Conservation (phyloP, 2,329 filamentous ascomycete species). For the Fusarium multiceps region DNA sequence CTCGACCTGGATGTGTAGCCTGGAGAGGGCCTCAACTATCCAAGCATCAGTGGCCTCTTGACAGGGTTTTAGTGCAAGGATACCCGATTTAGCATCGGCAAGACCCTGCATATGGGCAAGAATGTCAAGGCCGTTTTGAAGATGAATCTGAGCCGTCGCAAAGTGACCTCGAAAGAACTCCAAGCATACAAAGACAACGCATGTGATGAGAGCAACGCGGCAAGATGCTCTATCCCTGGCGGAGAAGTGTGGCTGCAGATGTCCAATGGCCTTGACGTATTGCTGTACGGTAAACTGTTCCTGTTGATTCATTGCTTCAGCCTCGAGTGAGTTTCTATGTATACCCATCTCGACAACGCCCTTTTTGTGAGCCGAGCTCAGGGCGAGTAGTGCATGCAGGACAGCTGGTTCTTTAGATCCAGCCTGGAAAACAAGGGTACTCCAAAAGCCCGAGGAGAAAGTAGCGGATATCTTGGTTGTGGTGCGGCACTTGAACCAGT, state of each 20-base stretch:
- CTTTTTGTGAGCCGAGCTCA: slow-evolving; percentile 51
- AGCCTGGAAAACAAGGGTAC: slow-evolving; percentile 52
- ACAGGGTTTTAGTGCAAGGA: slow-evolving; percentile 17
- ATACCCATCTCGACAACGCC: slow-evolving; percentile 10
- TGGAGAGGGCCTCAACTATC: slow-evolving; percentile 56
- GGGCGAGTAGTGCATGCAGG: slow-evolving; percentile 54
- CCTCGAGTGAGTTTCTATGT: neutral
- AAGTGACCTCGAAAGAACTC: slow-evolving; percentile 38
- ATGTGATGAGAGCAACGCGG: slow-evolving; percentile 53
- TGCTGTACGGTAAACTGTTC: slow-evolving; percentile 47
- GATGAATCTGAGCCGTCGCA: slow-evolving; percentile 34
- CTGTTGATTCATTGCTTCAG: slow-evolving; percentile 14
- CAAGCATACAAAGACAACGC: slow-evolving; percentile 34
- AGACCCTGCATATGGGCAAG: slow-evolving; percentile 54
- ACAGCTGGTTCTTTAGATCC: slow-evolving; percentile 53
- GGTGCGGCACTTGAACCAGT: slow-evolving; percentile 52
- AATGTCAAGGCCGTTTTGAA: slow-evolving; percentile 34
- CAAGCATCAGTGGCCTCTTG: slow-evolving; percentile 53
- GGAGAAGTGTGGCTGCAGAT: slow-evolving; percentile 51
- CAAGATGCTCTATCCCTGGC: slow-evolving; percentile 45
- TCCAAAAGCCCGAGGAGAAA: slow-evolving; percentile 54
- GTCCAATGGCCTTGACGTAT: slow-evolving; percentile 53
- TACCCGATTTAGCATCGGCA: slow-evolving; percentile 45
- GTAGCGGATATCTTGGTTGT: slow-evolving; percentile 51
- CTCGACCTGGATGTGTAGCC: slow-evolving; percentile 46